Base-by-base conservation (phyloP, 257 asterid genomes). In the Misopates orontium region DNA sequence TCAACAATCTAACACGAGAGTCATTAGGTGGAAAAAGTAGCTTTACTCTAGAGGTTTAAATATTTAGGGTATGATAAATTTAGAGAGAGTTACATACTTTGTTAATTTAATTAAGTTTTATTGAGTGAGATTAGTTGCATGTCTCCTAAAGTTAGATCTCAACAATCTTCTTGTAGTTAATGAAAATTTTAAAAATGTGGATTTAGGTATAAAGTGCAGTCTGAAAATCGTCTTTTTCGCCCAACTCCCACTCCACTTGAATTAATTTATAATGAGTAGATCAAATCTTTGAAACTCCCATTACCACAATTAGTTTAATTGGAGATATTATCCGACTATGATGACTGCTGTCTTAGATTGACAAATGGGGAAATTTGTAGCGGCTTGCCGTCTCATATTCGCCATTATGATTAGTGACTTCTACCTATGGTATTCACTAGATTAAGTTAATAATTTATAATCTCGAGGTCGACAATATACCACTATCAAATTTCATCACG, bases 81-180 rank as follows among this genome's bases (percentile, higher is more conserved):
- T 8, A n/a, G n/a, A n/a, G n/a, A n/a, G n/a, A n/a, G 64, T 42
- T 39, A 39, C 66, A 48, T 21, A 62, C 22, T 66, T n/a, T 2
- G 7, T 69, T 48, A 41, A 50, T 16, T 32, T 28, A 9, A 18
- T 55, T 56, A 23, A 16, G 60, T 53, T 14, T 49, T 14, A 5
- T 42, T 20, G 14, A 50, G 21, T 24, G 10, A 39, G 44, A 61
- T 60, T 49, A 20, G 64, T 54, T 39, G 42, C 12, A 47, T 56
- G 59, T 60, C 74, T 55, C 74, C 60, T 39, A 69, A 77, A 69
- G 73, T 55, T 69, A 39, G 41, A 60, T 60, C 70, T 41, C 8
- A 17, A 40, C 17, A 39, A 58, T 58, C 60, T 59, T 24, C 15
- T 28, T 17, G 9, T 45, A 45, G 10, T 24, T 52, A 14, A 15